Evolutionary conservation across 768 basidiomycete species (phyloP), one percentile per base, ranked within the genome.

Genomic region (Gelatoporia subvermispora): DNA sequence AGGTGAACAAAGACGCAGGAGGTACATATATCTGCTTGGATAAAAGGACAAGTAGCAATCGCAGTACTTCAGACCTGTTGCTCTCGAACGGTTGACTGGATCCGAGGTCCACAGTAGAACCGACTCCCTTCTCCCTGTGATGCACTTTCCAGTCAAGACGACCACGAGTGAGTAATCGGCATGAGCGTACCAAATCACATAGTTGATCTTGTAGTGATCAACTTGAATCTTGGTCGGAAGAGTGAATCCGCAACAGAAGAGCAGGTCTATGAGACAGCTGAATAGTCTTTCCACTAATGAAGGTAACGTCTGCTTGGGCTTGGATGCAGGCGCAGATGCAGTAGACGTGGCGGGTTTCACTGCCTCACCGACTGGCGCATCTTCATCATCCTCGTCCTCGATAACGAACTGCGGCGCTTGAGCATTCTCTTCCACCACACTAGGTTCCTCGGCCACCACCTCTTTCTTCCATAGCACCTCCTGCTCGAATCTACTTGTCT

Each of bases 211-310:
- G 64, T 89, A 80, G 57, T 85, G 84, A 60, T 88, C 84, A 41
- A 82, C 77, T 62, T 89, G 85, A 39, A 87, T 71, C 63, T 79
- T 80, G 23, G 76, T 77, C 8, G 95, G 90, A 8, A 97, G 69
- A 0, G 93, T 95, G 58, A 98, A 96, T 11, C 91, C 93, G 57
- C 91, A 94, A 62, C 92, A 93, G 65, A 95, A 98, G 35, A 96
- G 63, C 10, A 97, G 73, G 62, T 98, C 94, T 48, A 91, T 79
- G 9, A 91, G 71, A 50, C 84, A 82, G 58, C 75, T 79, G 55
- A 95, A 86, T 18, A 97, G 70, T 53, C 79, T 76, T 60, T 94
- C 91, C 1, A 83, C 88, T 3, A 95, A 68, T 16, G 88, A 86
- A n/a, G 89, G 92, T 24, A 82, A 63, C 13, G 68, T 69, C 60